Evolutionary conservation across 2,329 filamentous ascomycete species (phyloP).

Genomic region (Ceratocystis albifundus): DNA sequence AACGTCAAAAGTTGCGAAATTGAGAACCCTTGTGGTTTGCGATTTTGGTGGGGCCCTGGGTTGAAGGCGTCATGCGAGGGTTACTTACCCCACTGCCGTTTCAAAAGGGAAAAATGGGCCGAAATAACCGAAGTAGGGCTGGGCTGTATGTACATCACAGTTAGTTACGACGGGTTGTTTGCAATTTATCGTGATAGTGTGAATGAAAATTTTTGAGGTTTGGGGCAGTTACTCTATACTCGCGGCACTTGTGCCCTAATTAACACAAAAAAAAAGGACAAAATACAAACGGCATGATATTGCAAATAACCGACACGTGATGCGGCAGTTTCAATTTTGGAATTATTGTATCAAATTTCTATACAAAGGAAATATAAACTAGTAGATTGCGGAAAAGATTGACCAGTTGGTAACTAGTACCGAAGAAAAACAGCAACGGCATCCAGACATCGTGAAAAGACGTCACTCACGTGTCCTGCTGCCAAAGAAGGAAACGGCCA

Average conservation of each 20-base stretch:
- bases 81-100: not conserved
- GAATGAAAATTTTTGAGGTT: not conserved
- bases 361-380: constrained; percentile 12
- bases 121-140: constrained; percentile 3
- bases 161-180: not conserved
- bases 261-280: not conserved
- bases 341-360: constrained; percentile 7
- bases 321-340: not conserved
- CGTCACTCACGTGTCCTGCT: not conserved
- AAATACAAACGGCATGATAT: not conserved
- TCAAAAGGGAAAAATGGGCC: not conserved
- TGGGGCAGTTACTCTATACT: not conserved
- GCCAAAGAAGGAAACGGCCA: constrained; percentile 1
- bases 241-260: not conserved
- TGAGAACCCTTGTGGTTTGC: not conserved
- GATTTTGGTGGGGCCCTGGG: not conserved
- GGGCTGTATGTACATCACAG: not conserved
- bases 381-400: not conserved
- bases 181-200: not conserved
- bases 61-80: not conserved
- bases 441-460: not conserved
- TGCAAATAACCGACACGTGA: not conserved
- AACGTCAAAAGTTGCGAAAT: constrained; percentile 4
- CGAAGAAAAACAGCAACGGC: not conserved
- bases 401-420: not conserved